phyloP scores from a whole-genome alignment of 345 rosid genomes.

The Bretschneidera sinensis region DNA sequence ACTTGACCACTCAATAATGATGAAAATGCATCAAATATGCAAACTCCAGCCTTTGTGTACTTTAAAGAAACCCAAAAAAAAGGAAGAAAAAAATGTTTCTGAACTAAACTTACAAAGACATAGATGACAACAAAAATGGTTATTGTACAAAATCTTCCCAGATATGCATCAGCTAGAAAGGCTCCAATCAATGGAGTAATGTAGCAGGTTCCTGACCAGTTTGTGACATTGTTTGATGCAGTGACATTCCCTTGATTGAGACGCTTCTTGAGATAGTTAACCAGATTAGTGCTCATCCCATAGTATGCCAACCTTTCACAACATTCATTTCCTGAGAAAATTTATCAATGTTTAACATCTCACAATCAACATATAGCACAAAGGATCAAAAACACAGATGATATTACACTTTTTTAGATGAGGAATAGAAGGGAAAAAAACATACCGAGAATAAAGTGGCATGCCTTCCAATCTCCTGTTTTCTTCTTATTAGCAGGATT shows the following conservation, averaged over 20 bases:
- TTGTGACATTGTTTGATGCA: conserved; percentile 80
- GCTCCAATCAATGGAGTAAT: conserved; percentile 88
- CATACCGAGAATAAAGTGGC: conserved; percentile 82
- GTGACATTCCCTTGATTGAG: conserved; percentile 67
- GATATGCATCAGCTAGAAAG: conserved; percentile 86
- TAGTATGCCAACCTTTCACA: conserved; percentile 97
- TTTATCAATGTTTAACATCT: neutral
- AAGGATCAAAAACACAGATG: neutral
- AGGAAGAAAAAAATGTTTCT: too few species aligned
- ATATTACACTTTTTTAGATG: neutral
- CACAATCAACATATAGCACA: neutral
- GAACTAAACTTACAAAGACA: conserved; percentile 53
- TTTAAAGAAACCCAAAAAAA: too few species aligned
- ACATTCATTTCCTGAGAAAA: conserved; percentile 60
- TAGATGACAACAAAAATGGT: conserved; percentile 71
- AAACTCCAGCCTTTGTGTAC: too few species aligned
- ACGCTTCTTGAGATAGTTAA: conserved; percentile 62
- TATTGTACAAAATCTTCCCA: conserved; percentile 90
- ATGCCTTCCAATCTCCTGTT: conserved; percentile 93
- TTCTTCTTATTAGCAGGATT: conserved; percentile 64
- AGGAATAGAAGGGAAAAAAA: neutral
- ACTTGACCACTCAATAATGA: too few species aligned
- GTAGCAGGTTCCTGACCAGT: conserved; percentile 96
- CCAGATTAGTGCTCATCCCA: conserved; percentile 98
- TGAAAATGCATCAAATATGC: too few species aligned